A percentile compares a stretch with the other conserved stretches of the same genome.
Evolutionary conservation across 139 green algal species (phyloP).

Genomic region (Trebouxia sp.): DNA sequence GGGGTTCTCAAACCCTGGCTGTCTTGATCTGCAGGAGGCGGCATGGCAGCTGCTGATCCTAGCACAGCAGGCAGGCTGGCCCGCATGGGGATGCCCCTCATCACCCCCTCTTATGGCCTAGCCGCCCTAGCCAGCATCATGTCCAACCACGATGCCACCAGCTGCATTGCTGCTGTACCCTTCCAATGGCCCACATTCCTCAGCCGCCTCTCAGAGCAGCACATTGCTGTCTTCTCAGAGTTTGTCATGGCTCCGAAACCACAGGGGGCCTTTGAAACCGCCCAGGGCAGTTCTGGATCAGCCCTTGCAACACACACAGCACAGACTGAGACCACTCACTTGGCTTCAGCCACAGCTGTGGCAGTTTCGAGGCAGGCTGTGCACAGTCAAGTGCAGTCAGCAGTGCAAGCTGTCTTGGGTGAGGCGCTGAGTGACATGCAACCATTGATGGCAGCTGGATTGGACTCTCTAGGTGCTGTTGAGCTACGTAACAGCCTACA

Average conservation of each 20-base stretch:
- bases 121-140: background rate
- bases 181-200: conserved; percentile 11
- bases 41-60: conserved; percentile 16
- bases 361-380: background rate
- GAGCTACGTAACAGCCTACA: conserved; percentile 80
- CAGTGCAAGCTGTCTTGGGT: conserved; percentile 25
- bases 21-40: no score
- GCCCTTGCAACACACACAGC: background rate
- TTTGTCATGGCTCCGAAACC: background rate
- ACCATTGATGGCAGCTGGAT: conserved; percentile 71
- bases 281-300: no score
- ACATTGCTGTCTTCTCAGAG: conserved; percentile 13
- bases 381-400: background rate
- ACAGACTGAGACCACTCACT: background rate
- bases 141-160: background rate
- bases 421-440: conserved; percentile 5
- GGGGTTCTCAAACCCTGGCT: no score
- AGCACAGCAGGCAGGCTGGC: conserved; percentile 50
- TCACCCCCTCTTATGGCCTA: conserved; percentile 46
- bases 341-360: background rate
- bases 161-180: conserved; percentile 8
- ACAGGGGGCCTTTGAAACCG: background rate
- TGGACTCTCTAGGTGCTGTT: conserved; percentile 81
- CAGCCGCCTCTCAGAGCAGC: background rate
- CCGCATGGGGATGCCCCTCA: conserved; percentile 69